Conservation (phyloP, 345 rosid genomes). For the Trapa bicornis region DNA sequence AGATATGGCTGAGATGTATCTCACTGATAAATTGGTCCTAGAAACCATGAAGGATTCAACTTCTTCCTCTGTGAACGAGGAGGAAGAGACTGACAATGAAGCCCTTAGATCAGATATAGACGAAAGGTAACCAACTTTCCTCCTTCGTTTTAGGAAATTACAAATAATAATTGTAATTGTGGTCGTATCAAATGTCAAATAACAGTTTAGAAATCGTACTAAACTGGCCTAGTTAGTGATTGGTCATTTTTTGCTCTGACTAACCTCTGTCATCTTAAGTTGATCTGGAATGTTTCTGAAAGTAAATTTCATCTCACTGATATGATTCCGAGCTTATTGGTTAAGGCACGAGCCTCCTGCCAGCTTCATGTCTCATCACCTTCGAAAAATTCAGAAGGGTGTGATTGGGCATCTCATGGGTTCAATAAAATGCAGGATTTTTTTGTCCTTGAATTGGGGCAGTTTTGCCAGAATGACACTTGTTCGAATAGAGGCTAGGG, state of each 20-base stretch:
- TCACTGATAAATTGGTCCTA: constrained; percentile 63
- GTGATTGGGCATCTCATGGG: neutral
- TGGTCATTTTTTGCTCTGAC: neutral
- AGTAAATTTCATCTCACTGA: neutral
- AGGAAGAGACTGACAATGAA: constrained; percentile 39
- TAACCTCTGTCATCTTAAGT: neutral
- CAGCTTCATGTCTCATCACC: neutral
- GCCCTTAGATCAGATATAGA: constrained; percentile 35
- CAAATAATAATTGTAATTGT: neutral
- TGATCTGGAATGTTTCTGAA: neutral
- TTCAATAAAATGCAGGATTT: neutral
- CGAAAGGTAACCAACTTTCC: constrained; percentile 31
- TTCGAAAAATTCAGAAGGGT: neutral
- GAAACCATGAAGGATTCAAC: constrained; percentile 54
- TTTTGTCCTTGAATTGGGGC: neutral
- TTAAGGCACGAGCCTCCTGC: neutral
- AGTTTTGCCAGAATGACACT: neutral
- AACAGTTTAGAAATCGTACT: neutral
- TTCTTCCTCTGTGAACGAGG: constrained; percentile 40
- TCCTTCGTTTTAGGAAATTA: neutral
- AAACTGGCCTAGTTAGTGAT: neutral
- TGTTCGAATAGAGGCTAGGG: neutral
- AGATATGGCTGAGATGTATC: constrained; percentile 98
- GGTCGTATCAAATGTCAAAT: neutral
- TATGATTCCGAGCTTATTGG: neutral